phyloP scores from a whole-genome alignment of 1,139 yeast species.

The Yamadazyma mexicana region DNA sequence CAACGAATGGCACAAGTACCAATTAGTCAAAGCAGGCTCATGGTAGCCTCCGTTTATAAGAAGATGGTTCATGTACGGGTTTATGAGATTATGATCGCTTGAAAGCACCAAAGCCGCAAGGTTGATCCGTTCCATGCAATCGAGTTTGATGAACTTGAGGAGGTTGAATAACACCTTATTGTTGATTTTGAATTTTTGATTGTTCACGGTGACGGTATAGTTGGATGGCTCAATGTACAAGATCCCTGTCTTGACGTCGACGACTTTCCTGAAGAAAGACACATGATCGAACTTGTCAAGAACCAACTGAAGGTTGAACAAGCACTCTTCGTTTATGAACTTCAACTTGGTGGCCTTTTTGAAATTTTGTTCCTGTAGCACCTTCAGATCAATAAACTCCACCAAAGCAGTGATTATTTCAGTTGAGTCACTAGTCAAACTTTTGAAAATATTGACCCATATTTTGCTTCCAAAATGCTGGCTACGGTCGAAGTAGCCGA shows the following conservation, averaged over 20 bases:
- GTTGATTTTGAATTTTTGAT: slow-evolving; percentile 53
- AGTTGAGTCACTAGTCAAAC: slow-evolving; percentile 55
- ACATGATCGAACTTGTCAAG: slow-evolving; percentile 31
- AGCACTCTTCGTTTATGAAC: slow-evolving; percentile 75
- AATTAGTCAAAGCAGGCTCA: slow-evolving; percentile 73
- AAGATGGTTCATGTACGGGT: slow-evolving; percentile 66
- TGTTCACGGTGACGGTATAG: slow-evolving; percentile 40
- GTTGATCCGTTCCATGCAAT: slow-evolving; percentile 61
- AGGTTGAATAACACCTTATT: slow-evolving; percentile 69
- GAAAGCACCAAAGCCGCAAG: slow-evolving; percentile 53
- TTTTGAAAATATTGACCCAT: slow-evolving; percentile 29
- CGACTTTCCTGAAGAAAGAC: slow-evolving; percentile 44
- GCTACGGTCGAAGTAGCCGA: slow-evolving; percentile 17
- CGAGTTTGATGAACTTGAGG: slow-evolving; percentile 71
- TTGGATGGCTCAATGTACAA: slow-evolving; percentile 38
- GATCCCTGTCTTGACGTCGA: slow-evolving; percentile 62
- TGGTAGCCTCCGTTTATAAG: slow-evolving; percentile 56
- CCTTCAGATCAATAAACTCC: slow-evolving; percentile 45
- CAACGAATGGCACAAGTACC: slow-evolving; percentile 78
- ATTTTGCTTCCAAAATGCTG: slow-evolving; percentile 13
- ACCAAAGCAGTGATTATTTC: slow-evolving; percentile 44
- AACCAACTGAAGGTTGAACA: slow-evolving; percentile 59
- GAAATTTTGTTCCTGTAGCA: slow-evolving; percentile 61
- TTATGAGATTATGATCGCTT: slow-evolving; percentile 66
- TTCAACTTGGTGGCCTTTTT: slow-evolving; percentile 71